phyloP scores from a whole-genome alignment of 192 early-diverging fungal species.

The Linnemannia zychae region DNA sequence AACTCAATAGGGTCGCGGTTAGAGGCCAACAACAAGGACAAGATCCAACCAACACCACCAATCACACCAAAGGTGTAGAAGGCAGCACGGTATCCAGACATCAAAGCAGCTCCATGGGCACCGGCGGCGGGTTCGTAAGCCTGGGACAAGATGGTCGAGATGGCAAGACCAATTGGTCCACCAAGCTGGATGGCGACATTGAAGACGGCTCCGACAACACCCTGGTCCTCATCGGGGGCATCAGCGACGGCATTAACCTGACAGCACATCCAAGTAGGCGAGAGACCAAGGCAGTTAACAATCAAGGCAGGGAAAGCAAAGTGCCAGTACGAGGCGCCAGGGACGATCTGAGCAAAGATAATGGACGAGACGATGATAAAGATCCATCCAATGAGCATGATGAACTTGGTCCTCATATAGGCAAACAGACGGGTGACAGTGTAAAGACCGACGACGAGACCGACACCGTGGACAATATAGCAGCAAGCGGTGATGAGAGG shows the following conservation, averaged over 20 bases:
- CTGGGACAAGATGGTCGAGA: constrained; percentile 44
- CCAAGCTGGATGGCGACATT: constrained; percentile 56
- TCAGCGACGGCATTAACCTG: constrained; percentile 53
- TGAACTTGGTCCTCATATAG: constrained; percentile 35
- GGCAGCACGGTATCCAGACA: constrained; percentile 34
- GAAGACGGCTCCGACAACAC: constrained; percentile 54
- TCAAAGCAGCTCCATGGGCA: constrained; percentile 11
- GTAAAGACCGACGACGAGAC: constrained; percentile 45
- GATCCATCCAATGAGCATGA: constrained; percentile 40
- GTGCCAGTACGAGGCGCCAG: constrained; percentile 35
- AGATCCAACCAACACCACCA: constrained; percentile 24
- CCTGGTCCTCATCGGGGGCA: constrained; percentile 48
- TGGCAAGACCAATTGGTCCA: constrained; percentile 53
- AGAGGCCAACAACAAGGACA: constrained; percentile 21
- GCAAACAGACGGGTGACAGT: constrained; percentile 31
- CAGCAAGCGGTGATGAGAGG: constrained; percentile 61
- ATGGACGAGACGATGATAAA: constrained; percentile 24
- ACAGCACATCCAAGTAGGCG: constrained; percentile 52
- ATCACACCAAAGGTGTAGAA: constrained; percentile 32
- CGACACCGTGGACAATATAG: constrained; percentile 61
- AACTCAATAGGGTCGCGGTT: constrained; percentile 34
- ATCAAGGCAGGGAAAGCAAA: constrained; percentile 54
- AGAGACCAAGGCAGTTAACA: constrained; percentile 43
- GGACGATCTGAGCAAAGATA: constrained; percentile 36
- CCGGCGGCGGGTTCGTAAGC: not conserved